These are phyloP conservation scores for Panus rudis DNA, from an alignment of 768 basidiomycete species.

Conservation along the genomic window DNA sequence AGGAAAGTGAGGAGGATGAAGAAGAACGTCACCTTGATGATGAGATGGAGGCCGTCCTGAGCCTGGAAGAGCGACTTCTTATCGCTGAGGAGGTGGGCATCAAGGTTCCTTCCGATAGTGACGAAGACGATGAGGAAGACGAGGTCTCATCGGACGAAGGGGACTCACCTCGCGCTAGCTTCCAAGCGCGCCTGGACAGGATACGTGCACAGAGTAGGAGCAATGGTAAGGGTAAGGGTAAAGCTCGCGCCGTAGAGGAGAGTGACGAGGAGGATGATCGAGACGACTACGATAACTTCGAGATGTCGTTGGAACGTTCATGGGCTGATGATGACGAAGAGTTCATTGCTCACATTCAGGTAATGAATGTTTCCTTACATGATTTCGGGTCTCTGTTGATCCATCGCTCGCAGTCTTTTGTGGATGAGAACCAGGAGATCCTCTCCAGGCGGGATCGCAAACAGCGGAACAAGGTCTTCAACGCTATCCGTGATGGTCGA, in stretches of 20 bases:
- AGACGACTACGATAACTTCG: constrained; percentile 15
- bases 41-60: constrained; percentile 31
- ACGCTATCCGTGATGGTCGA: constrained; percentile 49
- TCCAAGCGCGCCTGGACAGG: constrained; percentile 29
- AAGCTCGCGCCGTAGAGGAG: constrained; percentile 17
- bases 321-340: constrained; percentile 54
- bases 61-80: constrained; percentile 40
- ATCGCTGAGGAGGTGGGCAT: constrained; percentile 24
- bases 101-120: constrained; percentile 11
- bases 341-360: constrained; percentile 49
- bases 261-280: constrained; percentile 14
- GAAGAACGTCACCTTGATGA: constrained; percentile 16
- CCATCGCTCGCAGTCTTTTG: constrained; percentile 37
- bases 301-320: constrained; percentile 18
- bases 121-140: constrained; percentile 12
- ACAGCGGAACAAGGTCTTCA: constrained; percentile 49
- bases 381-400: neutral
- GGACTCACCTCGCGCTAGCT: constrained; percentile 27
- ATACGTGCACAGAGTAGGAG: no score
- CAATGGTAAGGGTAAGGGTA: constrained; percentile 12
- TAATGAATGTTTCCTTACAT: constrained; percentile 21
- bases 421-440: constrained; percentile 54
- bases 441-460: constrained; percentile 39
- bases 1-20: constrained; percentile 24
- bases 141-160: constrained; percentile 18